Evolutionary conservation across 208 protist genomes (phyloP).

Genomic region (Leishmania tarentolae): DNA sequence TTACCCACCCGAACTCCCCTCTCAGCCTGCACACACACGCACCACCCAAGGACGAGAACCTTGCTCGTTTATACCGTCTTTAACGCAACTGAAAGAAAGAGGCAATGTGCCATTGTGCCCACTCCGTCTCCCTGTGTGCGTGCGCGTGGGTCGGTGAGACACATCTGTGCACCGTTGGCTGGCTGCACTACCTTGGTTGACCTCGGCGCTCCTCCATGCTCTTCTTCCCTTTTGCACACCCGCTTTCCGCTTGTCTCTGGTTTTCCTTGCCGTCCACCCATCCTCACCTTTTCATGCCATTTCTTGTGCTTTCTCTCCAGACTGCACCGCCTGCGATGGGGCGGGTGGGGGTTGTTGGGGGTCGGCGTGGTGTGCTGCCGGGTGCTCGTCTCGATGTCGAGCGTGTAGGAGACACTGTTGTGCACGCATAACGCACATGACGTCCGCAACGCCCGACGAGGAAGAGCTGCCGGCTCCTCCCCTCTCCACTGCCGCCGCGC

Average conservation of each 20-base stretch:
- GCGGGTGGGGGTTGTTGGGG: neutral
- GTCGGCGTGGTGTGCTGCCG: neutral
- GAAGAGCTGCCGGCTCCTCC: slow-evolving; percentile 29
- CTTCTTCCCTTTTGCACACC: neutral
- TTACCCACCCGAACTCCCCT: neutral
- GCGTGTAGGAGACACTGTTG: neutral
- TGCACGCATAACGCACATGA: neutral
- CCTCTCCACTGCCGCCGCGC: slow-evolving; percentile 56
- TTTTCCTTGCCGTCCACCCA: neutral
- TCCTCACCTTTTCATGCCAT: neutral
- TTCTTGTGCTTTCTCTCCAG: neutral
- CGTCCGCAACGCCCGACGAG: slow-evolving; percentile 10
- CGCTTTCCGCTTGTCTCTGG: neutral
- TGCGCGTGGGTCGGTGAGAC: neutral
- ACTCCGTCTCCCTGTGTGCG: neutral
- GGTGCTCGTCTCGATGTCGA: neutral
- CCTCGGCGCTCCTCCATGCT: neutral
- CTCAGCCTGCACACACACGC: neutral
- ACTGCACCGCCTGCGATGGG: neutral
- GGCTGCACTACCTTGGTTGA: neutral
- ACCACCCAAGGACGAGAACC: neutral
- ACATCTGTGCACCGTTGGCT: neutral
- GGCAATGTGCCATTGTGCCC: neutral
- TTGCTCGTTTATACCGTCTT: neutral
- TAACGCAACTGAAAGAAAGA: neutral